Base-by-base conservation (phyloP, 2,329 filamentous ascomycete genomes). In the Fusarium nematophilum region DNA sequence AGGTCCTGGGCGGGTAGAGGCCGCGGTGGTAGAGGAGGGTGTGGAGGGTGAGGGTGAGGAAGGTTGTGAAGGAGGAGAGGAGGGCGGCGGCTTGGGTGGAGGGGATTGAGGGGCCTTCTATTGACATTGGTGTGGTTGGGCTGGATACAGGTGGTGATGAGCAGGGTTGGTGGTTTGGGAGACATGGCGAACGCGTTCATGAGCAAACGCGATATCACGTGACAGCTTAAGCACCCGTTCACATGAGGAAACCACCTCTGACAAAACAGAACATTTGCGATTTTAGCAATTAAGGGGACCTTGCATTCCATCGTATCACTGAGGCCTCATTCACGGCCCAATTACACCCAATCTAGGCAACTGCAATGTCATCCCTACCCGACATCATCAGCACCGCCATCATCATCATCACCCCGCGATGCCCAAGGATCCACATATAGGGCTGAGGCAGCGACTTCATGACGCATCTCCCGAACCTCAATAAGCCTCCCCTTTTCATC, bases 11-110 rank as follows among this genome's bases (percentile, higher is more conserved):
- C 0, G 93, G 92, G 75, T 97, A 97, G 70, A 97, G 86, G 56
- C 77, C 76, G 66, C 93, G 90, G 70, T 95, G 87, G 79, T 88
- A 94, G 65, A 97, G 86, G 68, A 97, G 88, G 55, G 92, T 91
- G 81, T 97, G 93, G 62, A 94, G 86, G 67, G 90, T 86, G 59
- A 94, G 87, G 57, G 88, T 91, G 51, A 97, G 85, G 78, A 97
- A 97, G 70, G 88, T 86, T 59, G 85, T 86, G 76, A 96, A 93
- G 45, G 88, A 85, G 53, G 81, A 77, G 62, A 93, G 83, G 64
- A 93, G 85, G 46, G 54, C 38, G 3, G 67, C 49, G 21, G 73
- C 71, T 78, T 79, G 69, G 15, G 71, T 59, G 9, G 74, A 62
- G 17, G 76, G 65, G 56, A 82, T 62, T 37, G 62, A 57, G 7